Percentiles rank a stretch among this genome's conserved stretches.
phyloP scores from a whole-genome alignment of 495 filamentous ascomycete species.

The Mytilinidion resinicola region DNA sequence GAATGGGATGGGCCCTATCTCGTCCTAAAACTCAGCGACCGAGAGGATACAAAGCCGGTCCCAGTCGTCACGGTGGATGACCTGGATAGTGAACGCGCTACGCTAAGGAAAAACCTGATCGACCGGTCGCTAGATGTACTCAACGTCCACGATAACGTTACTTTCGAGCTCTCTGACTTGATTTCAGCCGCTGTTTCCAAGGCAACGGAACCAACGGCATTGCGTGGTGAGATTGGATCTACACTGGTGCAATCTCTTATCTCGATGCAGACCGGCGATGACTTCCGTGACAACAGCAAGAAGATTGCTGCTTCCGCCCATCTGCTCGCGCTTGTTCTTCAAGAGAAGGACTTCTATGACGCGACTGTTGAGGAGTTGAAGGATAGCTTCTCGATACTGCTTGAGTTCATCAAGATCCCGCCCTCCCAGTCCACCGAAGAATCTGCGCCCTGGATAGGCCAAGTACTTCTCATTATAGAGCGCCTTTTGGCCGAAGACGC shows the following conservation, averaged over 20 bases:
- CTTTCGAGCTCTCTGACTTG: conserved; percentile 84
- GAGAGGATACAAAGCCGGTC: conserved; percentile 29
- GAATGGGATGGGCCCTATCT: conserved; percentile 12
- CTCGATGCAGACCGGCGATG: conserved; percentile 70
- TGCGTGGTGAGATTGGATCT: conserved; percentile 69
- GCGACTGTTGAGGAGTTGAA: conserved; percentile 69
- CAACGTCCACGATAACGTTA: conserved; percentile 77
- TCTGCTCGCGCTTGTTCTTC: conserved; percentile 79
- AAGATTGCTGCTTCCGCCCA: conserved; percentile 93
- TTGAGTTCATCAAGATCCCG: conserved; percentile 74
- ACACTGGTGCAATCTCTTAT: conserved; percentile 82
- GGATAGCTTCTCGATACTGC: conserved; percentile 66
- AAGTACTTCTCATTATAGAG: conserved; percentile 84
- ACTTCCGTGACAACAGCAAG: conserved; percentile 61
- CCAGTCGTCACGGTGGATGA: conserved; percentile 65
- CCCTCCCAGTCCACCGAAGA: conserved; percentile 62
- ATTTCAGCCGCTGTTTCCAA: conserved; percentile 72
- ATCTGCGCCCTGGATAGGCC: conserved; percentile 83
- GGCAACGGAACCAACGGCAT: conserved; percentile 53
- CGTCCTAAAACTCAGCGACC: not conserved
- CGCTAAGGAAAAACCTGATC: conserved; percentile 69
- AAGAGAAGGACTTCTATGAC: conserved; percentile 73
- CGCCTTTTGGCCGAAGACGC: conserved; percentile 81
- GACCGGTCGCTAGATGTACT: conserved; percentile 87
- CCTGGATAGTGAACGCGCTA: conserved; percentile 68